Base-by-base conservation (phyloP, 805 yeast genomes). In the Saccharomyces eubayanus region DNA sequence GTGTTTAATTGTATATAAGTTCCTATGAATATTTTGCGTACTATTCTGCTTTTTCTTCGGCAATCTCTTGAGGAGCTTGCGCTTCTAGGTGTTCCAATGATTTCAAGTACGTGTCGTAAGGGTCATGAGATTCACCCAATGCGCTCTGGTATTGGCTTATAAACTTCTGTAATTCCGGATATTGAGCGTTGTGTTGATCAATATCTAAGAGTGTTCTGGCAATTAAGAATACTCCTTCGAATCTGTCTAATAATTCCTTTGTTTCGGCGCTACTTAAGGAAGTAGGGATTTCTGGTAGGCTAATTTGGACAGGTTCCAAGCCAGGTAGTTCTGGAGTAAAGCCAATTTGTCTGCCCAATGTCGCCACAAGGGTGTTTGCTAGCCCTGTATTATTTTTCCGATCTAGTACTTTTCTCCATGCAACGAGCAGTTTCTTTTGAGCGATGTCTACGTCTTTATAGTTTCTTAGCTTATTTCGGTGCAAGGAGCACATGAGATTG, bases 401-500 rank as follows among this genome's bases (percentile, higher is more conserved):
- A 11, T 28, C 27, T 10, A 59, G 50, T 14, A 61, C 57, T 12
- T 51, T 58, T 9, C 46, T 50, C 67, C 68, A 68, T 12, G 62
- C 61, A 11, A 43, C 57, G 16, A 50, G 40, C 11, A 66, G 51
- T 52, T 66, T 66, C 46, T 52, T 61, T 21, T 31, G 30, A 6
- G 68, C 61, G 21, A 55, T 49, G 11, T 46, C 55, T 30, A 51
- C 46, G 31, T 65, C 64, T 8, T 53, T 51, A 29, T 57, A 60
- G 6, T 57, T 40, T 21, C 52, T 48, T 9, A 57, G 31, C 6
- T 51, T 52, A 47, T 61, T 59, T 56, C 69, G 62, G 27, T 66
- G 69, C 40, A 67, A 41, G 46, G 60, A 62, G 55, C 69, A 65
- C 59, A 62, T 60, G n/a, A 64, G 5, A 24, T 66, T 45, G 1